Base-by-base conservation (phyloP, 31 red algal genomes). In the Odonthalia washingtoniensis region DNA sequence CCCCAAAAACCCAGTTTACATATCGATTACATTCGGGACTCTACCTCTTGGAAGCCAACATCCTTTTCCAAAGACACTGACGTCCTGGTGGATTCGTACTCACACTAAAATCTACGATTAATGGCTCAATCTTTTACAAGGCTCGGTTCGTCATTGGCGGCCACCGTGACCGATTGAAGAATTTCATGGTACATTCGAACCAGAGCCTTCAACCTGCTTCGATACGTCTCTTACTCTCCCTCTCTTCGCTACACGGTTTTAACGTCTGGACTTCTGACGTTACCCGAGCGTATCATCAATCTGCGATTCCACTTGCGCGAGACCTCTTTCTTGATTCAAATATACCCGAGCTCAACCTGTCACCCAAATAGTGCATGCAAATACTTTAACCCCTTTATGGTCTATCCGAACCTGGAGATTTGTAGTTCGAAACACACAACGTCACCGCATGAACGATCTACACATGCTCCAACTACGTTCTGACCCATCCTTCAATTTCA, bases 311-410 rank as follows among this genome's bases (percentile, higher is more conserved):
- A 4, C 0, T 87, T 9, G 46, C 2, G 5, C 70, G 84, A 3
- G 46, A 87, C 3, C 36, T 85, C 5, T 85, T 49, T 32, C 49
- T 85, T 38, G 28, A 27, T 5, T 65, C 43, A 0, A 18, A 38
- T 87, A 42, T 46, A 12, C 67, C 81, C 5, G 63, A 85, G 81
- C 78, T 87, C 43, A 24, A 64, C 4, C 41, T 87, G 17, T 14
- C 76, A 4, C 72, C 70, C 16, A 3, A 2, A 4, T 53, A 87
- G 46, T 64, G 70, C 24, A 31, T 87, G 2, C 21, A 87, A 40
- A 14, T 87, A 3, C 38, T 87, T 21, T 31, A 65, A 18, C 85
- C 73, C 3, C 2, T 88, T 1, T 79, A 67, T 43, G 52, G 85
- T 5, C 46, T 80, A 6, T 52, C 27, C 4, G 85, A 79, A 18